Percentiles rank a stretch among this genome's conserved stretches.
Evolutionary conservation across 2,329 filamentous ascomycete species (phyloP).

Genomic region (Claviceps sp.): DNA sequence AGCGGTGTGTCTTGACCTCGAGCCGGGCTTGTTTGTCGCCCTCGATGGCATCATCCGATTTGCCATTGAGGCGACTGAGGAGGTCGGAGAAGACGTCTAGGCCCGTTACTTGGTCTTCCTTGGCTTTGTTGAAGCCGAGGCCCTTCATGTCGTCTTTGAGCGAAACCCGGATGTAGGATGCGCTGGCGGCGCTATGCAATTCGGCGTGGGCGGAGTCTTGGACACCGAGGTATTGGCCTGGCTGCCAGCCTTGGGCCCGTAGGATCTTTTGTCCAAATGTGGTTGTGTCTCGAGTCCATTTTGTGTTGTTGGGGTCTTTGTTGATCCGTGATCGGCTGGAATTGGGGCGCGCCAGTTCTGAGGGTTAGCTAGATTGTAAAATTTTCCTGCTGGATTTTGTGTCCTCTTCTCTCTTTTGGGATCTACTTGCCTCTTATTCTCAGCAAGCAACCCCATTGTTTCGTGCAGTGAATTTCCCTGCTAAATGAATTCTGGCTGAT

Average conservation of each 20-base stretch:
- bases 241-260: constrained; percentile 77
- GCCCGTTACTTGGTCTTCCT: constrained; percentile 68
- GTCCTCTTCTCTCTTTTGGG: not conserved
- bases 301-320: constrained; percentile 88
- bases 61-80: constrained; percentile 80
- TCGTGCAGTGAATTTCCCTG: constrained; percentile 1
- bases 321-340: constrained; percentile 52
- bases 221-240: constrained; percentile 70
- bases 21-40: constrained; percentile 55
- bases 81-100: constrained; percentile 78
- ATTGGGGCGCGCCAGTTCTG: not conserved
- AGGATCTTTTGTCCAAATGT: constrained; percentile 87
- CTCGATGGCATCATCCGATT: constrained; percentile 58
- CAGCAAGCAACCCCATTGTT: constrained; percentile 24
- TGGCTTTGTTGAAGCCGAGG: constrained; percentile 66
- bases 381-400: not conserved
- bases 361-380: not conserved
- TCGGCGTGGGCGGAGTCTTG: constrained; percentile 61
- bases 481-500: not conserved
- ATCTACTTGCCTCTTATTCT: constrained; percentile 18
- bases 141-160: constrained; percentile 88
- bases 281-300: constrained; percentile 71
- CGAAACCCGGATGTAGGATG: constrained; percentile 71
- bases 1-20: constrained; percentile 58
- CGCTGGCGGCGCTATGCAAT: constrained; percentile 66